Evolutionary conservation across 495 filamentous ascomycete species (phyloP).

Genomic region (Penicillium desertorum): DNA sequence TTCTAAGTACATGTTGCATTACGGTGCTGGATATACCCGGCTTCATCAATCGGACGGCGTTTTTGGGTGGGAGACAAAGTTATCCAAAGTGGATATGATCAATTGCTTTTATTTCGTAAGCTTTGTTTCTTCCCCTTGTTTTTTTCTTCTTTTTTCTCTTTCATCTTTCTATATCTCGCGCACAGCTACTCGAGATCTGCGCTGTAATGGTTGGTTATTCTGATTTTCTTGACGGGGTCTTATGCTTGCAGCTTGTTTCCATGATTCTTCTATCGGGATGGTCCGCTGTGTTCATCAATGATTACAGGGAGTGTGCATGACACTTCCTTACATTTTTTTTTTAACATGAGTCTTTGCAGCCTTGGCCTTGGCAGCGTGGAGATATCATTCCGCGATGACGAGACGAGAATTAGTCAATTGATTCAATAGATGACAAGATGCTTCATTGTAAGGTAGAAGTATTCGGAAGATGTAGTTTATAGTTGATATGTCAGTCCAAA

Average conservation of each 20-base stretch:
- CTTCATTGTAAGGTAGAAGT: neutral
- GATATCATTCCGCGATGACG: conserved; percentile 9
- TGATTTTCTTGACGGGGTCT: conserved; percentile 9
- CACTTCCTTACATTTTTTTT: conserved; percentile 14
- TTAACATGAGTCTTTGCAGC: conserved; percentile 1
- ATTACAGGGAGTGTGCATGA: conserved; percentile 8
- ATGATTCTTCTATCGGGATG: conserved; percentile 3
- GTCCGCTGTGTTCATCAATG: conserved; percentile 12
- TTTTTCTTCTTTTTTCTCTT: conserved; percentile 9
- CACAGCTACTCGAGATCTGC: conserved; percentile 21
- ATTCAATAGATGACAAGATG: conserved; percentile 25
- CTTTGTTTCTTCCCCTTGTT: conserved; percentile 14
- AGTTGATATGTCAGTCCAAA: neutral
- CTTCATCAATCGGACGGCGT: conserved; percentile 51
- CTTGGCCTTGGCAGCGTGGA: conserved; percentile 8
- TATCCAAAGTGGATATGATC: conserved; percentile 34
- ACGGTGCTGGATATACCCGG: conserved; percentile 58
- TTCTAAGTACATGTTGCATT: conserved; percentile 54
- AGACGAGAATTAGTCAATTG: conserved; percentile 17
- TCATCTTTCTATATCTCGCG: conserved; percentile 3
- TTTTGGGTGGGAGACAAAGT: conserved; percentile 37
- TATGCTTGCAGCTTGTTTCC: conserved; percentile 5
- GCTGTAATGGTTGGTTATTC: conserved; percentile 33
- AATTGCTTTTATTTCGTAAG: conserved; percentile 22
- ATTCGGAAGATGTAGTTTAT: neutral